phyloP scores from a whole-genome alignment of 306 rosid species.

The Heteromeles arbutifolia region DNA sequence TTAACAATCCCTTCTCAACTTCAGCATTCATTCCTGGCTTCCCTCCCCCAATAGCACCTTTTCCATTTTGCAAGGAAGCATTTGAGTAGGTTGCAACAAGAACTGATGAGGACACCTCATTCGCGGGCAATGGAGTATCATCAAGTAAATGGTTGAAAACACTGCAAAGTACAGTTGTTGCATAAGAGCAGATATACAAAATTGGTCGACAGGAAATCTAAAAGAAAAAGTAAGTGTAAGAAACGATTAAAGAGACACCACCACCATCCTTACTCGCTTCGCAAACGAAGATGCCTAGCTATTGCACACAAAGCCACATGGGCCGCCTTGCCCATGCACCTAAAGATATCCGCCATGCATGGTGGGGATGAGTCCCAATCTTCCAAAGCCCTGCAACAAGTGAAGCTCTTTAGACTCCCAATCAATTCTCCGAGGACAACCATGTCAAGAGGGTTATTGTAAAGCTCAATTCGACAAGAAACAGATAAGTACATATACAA shows the following conservation, averaged over 20 bases:
- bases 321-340: constrained; percentile 96
- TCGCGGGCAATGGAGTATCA: constrained; percentile 83
- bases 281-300: constrained; percentile 86
- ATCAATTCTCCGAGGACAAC: not conserved
- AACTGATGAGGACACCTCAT: constrained; percentile 84
- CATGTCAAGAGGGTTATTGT: not conserved
- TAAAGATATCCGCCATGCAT: constrained; percentile 76
- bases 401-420: not conserved
- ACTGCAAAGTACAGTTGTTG: constrained; percentile 43
- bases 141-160: constrained; percentile 86
- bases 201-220: constrained; percentile 1
- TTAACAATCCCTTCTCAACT: constrained; percentile 88
- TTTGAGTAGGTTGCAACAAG: constrained; percentile 69
- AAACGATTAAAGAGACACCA: constrained; percentile 8
- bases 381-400: constrained; percentile 78
- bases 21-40: constrained; percentile 71
- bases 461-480: not conserved
- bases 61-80: constrained; percentile 57
- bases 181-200: constrained; percentile 10
- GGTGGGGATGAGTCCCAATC: constrained; percentile 97
- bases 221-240: not conserved
- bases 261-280: constrained; percentile 79
- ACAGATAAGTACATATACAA: not conserved
- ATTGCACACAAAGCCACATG: constrained; percentile 70
- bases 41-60: constrained; percentile 73